Percentiles rank a stretch among this genome's conserved stretches.
These are phyloP conservation scores for Exsudoporus frostii DNA, from an alignment of 768 basidiomycete genomes.

Conservation along the genomic window DNA sequence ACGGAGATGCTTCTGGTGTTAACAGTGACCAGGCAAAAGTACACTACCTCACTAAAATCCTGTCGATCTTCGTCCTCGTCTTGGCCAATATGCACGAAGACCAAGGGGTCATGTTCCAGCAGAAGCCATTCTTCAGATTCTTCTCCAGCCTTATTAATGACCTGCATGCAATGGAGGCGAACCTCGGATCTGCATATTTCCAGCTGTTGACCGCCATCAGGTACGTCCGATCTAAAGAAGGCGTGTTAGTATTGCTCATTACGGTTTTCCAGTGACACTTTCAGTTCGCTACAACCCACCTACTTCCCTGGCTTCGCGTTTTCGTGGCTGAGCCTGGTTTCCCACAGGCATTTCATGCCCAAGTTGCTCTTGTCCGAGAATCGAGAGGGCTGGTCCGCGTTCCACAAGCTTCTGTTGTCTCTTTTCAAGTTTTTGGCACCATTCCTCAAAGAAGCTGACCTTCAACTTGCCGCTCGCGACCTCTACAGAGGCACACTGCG, in stretches of 20 bases:
- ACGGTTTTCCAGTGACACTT: conserved; percentile 65
- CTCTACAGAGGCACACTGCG: conserved; percentile 90
- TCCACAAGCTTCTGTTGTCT: conserved; percentile 90
- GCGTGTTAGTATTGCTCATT: neutral
- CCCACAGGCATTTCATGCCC: conserved; percentile 96
- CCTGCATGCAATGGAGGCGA: conserved; percentile 78
- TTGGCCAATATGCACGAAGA: conserved; percentile 95
- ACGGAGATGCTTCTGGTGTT: conserved; percentile 90
- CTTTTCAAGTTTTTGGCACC: conserved; percentile 94
- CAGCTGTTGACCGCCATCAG: conserved; percentile 84
- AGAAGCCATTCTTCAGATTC: conserved; percentile 98
- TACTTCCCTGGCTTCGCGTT: conserved; percentile 98
- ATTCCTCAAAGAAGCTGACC: conserved; percentile 80
- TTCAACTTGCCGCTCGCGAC: conserved; percentile 77
- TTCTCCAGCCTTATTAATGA: conserved; percentile 96
- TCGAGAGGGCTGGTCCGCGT: conserved; percentile 95
- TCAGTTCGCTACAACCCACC: conserved; percentile 92
- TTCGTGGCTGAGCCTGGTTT: conserved; percentile 96
- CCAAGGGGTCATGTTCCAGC: conserved; percentile 86
- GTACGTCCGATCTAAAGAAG: conserved; percentile 36
- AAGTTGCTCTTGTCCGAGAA: conserved; percentile 85
- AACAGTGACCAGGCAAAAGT: conserved; percentile 95
- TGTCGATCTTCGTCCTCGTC: conserved; percentile 95
- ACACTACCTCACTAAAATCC: conserved; percentile 93
- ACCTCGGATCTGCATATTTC: conserved; percentile 87